phyloP scores from a whole-genome alignment of 1,139 yeast genomes.

The Debaryomyces robertsiae region DNA sequence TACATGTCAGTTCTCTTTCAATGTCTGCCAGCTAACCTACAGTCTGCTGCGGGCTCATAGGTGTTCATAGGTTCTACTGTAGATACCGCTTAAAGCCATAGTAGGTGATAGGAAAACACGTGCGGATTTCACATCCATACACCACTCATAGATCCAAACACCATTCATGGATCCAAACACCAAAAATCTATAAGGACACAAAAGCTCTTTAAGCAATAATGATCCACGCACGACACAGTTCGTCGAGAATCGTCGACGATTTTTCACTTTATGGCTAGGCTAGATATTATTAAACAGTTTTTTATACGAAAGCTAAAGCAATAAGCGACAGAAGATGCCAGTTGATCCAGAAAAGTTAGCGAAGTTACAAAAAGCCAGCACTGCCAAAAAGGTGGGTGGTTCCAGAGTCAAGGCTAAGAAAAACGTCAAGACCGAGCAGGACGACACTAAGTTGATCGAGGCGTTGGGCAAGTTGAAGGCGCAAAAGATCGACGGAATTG shows the following conservation, averaged over 20 bases:
- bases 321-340: slow-evolving; percentile 53
- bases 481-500: slow-evolving; percentile 84
- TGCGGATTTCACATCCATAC: too few relatives aligned
- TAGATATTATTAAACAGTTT: slow-evolving; percentile 7
- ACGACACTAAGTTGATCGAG: slow-evolving; percentile 88
- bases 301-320: not conserved
- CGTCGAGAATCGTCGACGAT: slow-evolving; percentile 25
- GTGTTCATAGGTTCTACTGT: too few relatives aligned
- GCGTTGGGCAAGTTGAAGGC: slow-evolving; percentile 89
- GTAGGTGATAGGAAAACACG: too few relatives aligned
- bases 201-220: not conserved
- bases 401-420: slow-evolving; percentile 83
- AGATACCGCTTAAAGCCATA: too few relatives aligned
- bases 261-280: slow-evolving; percentile 17
- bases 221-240: not conserved
- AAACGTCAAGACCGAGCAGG: slow-evolving; percentile 66
- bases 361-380: slow-evolving; percentile 72
- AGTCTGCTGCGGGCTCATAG: too few relatives aligned
- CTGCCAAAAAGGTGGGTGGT: slow-evolving; percentile 83
- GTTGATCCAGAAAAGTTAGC: slow-evolving; percentile 88
- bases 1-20: slow-evolving; percentile 13
- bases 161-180: too few relatives aligned
- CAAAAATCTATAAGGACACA: too few relatives aligned
- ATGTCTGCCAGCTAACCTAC: not conserved
- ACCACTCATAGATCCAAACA: too few relatives aligned